These are phyloP conservation scores for Neonectria faginata DNA, from an alignment of 2,329 filamentous ascomycete genomes.

Conservation along the genomic window DNA sequence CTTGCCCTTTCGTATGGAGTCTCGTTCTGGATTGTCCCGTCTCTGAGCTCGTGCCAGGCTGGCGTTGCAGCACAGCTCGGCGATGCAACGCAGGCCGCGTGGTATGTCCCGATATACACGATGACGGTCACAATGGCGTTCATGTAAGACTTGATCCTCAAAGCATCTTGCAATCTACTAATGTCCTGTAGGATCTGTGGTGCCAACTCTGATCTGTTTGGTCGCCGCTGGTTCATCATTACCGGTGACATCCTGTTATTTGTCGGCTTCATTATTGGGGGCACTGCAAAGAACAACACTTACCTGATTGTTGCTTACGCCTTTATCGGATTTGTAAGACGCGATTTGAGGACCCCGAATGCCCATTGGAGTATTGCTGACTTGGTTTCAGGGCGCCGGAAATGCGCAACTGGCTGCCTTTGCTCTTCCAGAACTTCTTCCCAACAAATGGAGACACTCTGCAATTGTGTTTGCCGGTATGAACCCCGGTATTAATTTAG, in stretches of 20 bases:
- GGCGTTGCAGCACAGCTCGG: conserved; percentile 51
- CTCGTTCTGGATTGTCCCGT: conserved; percentile 54
- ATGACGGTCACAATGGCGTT: conserved; percentile 57
- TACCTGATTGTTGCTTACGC: conserved; percentile 54
- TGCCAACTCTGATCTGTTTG: conserved; percentile 61
- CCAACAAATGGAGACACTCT: conserved; percentile 61
- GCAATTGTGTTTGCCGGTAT: conserved; percentile 55
- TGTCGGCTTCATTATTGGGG: conserved; percentile 46
- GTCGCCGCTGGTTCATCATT: conserved; percentile 46
- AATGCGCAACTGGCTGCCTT: conserved; percentile 60
- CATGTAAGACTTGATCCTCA: conserved; percentile 37
- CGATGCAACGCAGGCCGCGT: conserved; percentile 48
- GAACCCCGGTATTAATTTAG: fast-evolving
- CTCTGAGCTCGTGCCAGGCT: conserved; percentile 46
- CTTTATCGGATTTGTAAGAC: conserved; percentile 53
- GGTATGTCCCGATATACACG: conserved; percentile 53
- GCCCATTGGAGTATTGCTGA: not conserved
- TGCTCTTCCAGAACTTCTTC: conserved; percentile 59
- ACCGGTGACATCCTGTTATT: conserved; percentile 24
- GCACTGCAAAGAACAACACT: conserved; percentile 53
- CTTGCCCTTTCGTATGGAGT: conserved; percentile 52
- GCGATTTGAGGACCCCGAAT: no score
- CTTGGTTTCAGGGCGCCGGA: conserved; percentile 48
- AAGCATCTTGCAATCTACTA: no score
- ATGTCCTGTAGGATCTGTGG: conserved; percentile 46